A percentile compares a stretch with the other conserved stretches of the same genome.
phyloP scores from a whole-genome alignment of 2,329 filamentous ascomycete genomes.

The Pestalotiopsis sp. region DNA sequence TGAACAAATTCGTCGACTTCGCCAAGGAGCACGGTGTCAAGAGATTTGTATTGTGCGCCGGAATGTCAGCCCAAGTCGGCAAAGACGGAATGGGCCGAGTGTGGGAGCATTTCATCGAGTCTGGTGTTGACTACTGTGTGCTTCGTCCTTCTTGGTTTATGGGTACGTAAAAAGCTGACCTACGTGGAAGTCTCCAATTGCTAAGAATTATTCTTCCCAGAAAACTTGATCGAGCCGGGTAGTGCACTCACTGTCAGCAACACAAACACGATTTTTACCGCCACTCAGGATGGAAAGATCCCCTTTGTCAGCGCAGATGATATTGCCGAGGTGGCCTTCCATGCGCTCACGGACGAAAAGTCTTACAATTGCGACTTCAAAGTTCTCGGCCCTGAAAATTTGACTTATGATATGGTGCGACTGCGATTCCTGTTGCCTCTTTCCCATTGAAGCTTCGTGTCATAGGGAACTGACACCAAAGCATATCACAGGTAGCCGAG shows the following conservation, averaged over 20 bases:
- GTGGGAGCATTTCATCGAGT: slow-evolving; percentile 21
- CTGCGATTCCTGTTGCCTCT: not conserved
- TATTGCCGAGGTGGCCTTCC: slow-evolving; percentile 21
- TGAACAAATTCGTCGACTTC: slow-evolving; percentile 23
- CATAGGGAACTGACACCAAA: too few species aligned
- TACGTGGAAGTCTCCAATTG: not conserved
- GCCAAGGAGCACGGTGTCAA: slow-evolving; percentile 20
- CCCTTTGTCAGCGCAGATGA: slow-evolving; percentile 24
- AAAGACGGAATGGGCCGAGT: slow-evolving; percentile 24
- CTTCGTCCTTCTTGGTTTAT: slow-evolving; percentile 25
- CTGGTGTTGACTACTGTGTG: slow-evolving; percentile 22
- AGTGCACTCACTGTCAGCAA: slow-evolving; percentile 20
- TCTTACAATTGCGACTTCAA: slow-evolving; percentile 23
- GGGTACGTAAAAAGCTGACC: not conserved
- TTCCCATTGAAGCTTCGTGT: too few species aligned
- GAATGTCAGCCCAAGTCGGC: slow-evolving; percentile 18
- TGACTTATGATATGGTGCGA: slow-evolving; percentile 18
- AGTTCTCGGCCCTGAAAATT: slow-evolving; percentile 20
- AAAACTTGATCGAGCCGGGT: slow-evolving; percentile 21
- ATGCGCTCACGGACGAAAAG: slow-evolving; percentile 22
- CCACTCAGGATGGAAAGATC: slow-evolving; percentile 22
- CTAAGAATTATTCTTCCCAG: slow-evolving; percentile 7
- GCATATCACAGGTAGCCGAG: slow-evolving; percentile 14
- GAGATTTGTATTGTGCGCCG: slow-evolving; percentile 22
- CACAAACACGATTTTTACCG: slow-evolving; percentile 21